Evolutionary conservation across 2,329 filamentous ascomycete genomes (phyloP).

Genomic region (Epichloe elymi): DNA sequence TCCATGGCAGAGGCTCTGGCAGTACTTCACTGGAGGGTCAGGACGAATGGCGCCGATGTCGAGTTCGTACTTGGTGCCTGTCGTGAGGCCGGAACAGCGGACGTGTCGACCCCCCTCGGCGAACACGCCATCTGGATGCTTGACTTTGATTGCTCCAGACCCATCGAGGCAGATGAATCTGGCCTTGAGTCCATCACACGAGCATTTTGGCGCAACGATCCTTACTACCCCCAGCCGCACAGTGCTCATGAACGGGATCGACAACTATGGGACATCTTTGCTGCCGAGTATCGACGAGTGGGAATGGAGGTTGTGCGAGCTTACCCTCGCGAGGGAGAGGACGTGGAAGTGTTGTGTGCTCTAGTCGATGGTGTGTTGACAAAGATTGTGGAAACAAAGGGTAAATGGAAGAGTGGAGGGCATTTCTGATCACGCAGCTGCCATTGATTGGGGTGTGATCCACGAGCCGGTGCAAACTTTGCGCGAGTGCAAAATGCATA

Average conservation of each 20-base stretch:
- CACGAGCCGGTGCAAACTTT: too few species aligned
- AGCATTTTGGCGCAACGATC: constrained; percentile 37
- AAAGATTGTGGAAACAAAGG: constrained; percentile 1
- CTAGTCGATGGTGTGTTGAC: constrained; percentile 1
- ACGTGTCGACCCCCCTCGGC: constrained; percentile 14
- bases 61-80: constrained; percentile 37
- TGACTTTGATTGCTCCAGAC: constrained; percentile 31
- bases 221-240: constrained; percentile 32
- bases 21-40: constrained; percentile 33
- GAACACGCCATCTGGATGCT: constrained; percentile 29
- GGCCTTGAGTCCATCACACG: constrained; percentile 28
- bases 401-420: constrained; percentile 1
- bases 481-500: too few species aligned
- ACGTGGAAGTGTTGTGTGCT: constrained; percentile 1
- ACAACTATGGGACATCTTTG: constrained; percentile 2
- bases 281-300: constrained; percentile 1
- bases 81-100: constrained; percentile 2
- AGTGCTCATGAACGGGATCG: neutral
- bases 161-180: constrained; percentile 20
- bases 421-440: neutral
- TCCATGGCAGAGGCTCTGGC: constrained; percentile 38
- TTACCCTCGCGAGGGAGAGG: neutral
- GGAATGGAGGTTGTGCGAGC: neutral
- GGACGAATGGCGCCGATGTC: constrained; percentile 38
- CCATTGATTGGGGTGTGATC: too few species aligned